Base-by-base conservation (phyloP, 768 basidiomycete species). In the Rhodotorula graminis region DNA sequence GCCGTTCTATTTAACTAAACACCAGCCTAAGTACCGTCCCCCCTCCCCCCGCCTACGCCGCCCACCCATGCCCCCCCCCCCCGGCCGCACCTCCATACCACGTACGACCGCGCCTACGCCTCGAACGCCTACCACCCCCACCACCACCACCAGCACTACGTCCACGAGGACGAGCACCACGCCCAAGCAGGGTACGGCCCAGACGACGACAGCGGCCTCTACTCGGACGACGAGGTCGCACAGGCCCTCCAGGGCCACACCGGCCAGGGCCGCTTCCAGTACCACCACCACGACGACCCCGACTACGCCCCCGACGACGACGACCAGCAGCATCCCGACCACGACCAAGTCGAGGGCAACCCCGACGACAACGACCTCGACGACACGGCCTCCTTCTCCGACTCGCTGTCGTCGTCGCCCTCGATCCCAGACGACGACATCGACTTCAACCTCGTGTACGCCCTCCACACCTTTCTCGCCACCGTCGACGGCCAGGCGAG, bases 401-500 rank as follows among this genome's bases (percentile, higher is more conserved):
- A 79, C 67, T 73, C 72, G 6, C 65, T 77, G 21, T 78, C 78
- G 14, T 77, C 76, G 16, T 70, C 67, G 5, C 77, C 77, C 4
- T 75, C 77, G 33, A 76, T 78, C 37, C 77, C 79, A n/a, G 77
- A 78, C 68, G 78, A 78, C 42, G 74, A 79, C 71, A 94, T 94
- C 79, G 91, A 94, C 85, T 94, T 92, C 80, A 91, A 91, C 81
- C 85, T 92, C 78, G 91, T 95, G 31, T 93, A 93, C 78, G 89
- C 90, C n/a, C 84, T 97, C 42, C 94, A 95, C 80, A 94, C 90
- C 77, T 98, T 98, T 81, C 90, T 93, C 9, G 96, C 96, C 0
- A 98, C 96, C 0, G 94, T 98, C 49, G 95, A 97, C 79, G 96
- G 96, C 37, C 96, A 99, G 82, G 96, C 96, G 5, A 96, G 91